Percentiles rank a stretch among this genome's conserved stretches.
These are phyloP conservation scores for Apiospora pterosperma DNA, from an alignment of 2,329 filamentous ascomycete genomes.

Conservation along the genomic window DNA sequence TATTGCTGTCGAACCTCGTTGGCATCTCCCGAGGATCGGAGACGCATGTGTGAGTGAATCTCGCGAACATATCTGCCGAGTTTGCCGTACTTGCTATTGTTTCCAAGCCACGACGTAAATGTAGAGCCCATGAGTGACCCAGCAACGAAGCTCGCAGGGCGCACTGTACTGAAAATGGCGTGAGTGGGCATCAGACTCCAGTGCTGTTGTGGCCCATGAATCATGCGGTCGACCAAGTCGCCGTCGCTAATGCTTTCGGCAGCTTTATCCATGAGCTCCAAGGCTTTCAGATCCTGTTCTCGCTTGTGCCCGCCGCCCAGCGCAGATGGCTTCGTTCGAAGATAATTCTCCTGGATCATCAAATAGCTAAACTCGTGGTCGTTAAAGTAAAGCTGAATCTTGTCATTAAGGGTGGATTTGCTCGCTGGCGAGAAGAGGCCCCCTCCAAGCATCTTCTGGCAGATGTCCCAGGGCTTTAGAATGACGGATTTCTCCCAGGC, in stretches of 20 bases:
- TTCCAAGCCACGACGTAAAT: slow-evolving; percentile 92
- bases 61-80: slow-evolving; percentile 82
- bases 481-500: slow-evolving; percentile 98
- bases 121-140: slow-evolving; percentile 71
- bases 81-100: slow-evolving; percentile 83
- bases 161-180: slow-evolving; percentile 90
- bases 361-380: slow-evolving; percentile 96
- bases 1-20: slow-evolving; percentile 96
- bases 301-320: slow-evolving; percentile 58
- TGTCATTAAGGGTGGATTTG: slow-evolving; percentile 89
- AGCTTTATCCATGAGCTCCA: slow-evolving; percentile 83
- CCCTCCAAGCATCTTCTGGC: slow-evolving; percentile 83
- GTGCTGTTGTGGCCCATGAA: slow-evolving; percentile 95
- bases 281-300: slow-evolving; percentile 73
- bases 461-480: slow-evolving; percentile 97
- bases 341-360: slow-evolving; percentile 98
- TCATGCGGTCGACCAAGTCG: slow-evolving; percentile 95
- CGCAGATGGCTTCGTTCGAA: slow-evolving; percentile 73
- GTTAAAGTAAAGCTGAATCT: slow-evolving; percentile 98
- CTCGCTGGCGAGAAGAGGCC: slow-evolving; percentile 82
- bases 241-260: slow-evolving; percentile 97
- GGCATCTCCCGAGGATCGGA: slow-evolving; percentile 84
- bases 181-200: slow-evolving; percentile 98
- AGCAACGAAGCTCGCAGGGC: slow-evolving; percentile 81
- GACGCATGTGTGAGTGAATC: slow-evolving; percentile 94